Percentiles rank a stretch among this genome's conserved stretches.
Conservation (phyloP, 192 early-diverging fungal genomes). For the Backusella liffmaniae region DNA sequence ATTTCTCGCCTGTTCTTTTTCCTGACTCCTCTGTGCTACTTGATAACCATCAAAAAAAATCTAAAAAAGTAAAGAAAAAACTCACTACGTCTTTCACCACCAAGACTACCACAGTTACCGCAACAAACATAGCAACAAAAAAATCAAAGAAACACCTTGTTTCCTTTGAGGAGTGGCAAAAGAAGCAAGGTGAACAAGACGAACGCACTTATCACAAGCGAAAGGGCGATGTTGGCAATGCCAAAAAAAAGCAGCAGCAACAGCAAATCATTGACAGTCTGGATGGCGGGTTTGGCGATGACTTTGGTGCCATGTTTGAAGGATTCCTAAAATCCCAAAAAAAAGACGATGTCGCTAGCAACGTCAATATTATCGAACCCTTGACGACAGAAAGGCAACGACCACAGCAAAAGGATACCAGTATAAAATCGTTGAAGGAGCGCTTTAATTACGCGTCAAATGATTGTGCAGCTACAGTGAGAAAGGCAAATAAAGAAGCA, state of each 20-base stretch:
- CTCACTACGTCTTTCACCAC: neutral
- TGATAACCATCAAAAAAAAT: neutral
- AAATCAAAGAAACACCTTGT: slow-evolving; percentile 3
- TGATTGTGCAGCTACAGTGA: slow-evolving; percentile 89
- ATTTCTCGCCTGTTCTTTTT: neutral
- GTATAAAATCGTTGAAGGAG: slow-evolving; percentile 64
- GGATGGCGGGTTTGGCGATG: slow-evolving; percentile 34
- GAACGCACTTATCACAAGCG: slow-evolving; percentile 3
- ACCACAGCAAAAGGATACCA: neutral
- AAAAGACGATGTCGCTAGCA: neutral
- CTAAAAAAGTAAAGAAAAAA: neutral
- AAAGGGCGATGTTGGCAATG: neutral
- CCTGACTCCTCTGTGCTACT: neutral
- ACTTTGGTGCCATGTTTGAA: slow-evolving; percentile 38
- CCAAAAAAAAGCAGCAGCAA: neutral
- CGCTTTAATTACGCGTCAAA: slow-evolving; percentile 93
- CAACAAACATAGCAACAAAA: neutral
- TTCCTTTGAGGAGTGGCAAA: slow-evolving; percentile 40
- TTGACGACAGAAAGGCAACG: neutral
- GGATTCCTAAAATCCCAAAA: neutral
- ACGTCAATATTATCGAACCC: slow-evolving; percentile 13
- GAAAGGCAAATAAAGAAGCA: slow-evolving; percentile 81
- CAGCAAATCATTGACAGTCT: slow-evolving; percentile 34
- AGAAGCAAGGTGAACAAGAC: slow-evolving; percentile 17
- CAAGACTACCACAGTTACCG: neutral